Conservation (phyloP, 106 monocot genomes). For the Dendrobium nobile region DNA sequence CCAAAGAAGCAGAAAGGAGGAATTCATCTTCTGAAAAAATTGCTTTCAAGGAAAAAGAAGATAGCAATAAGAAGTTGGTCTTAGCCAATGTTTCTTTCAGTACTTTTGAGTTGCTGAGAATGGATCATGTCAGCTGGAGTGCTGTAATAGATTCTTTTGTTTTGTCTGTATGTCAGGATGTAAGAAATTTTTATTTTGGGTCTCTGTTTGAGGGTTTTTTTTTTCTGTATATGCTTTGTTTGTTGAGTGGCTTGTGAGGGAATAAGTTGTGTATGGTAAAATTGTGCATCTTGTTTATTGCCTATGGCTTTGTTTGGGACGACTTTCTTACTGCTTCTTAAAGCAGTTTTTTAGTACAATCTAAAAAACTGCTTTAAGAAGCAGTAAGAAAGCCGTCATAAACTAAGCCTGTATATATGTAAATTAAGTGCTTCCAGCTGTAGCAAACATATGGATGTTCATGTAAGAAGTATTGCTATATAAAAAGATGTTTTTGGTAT, state of each 20-base stretch:
- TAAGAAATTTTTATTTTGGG: no score
- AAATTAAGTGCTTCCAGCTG: no score
- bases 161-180: not conserved
- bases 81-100: not conserved
- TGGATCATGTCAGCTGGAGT: not conserved
- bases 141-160: no score
- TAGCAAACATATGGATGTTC: no score
- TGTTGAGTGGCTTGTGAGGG: not conserved
- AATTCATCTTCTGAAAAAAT: slow-evolving; percentile 13
- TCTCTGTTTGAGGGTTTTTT: not conserved
- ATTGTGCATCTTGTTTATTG: not conserved
- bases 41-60: slow-evolving; percentile 11
- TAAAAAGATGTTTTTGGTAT: no score
- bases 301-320: no score
- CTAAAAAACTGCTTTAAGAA: no score
- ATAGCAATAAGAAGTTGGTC: slow-evolving; percentile 9
- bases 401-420: no score
- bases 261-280: not conserved
- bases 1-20: slow-evolving; percentile 14
- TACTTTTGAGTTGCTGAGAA: not conserved
- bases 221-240: not conserved
- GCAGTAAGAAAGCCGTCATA: no score
- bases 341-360: no score
- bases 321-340: no score
- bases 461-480: no score